A percentile compares a stretch with the other conserved stretches of the same genome.
Conservation (phyloP, 2,329 filamentous ascomycete genomes). For the Camillea tinctor region DNA sequence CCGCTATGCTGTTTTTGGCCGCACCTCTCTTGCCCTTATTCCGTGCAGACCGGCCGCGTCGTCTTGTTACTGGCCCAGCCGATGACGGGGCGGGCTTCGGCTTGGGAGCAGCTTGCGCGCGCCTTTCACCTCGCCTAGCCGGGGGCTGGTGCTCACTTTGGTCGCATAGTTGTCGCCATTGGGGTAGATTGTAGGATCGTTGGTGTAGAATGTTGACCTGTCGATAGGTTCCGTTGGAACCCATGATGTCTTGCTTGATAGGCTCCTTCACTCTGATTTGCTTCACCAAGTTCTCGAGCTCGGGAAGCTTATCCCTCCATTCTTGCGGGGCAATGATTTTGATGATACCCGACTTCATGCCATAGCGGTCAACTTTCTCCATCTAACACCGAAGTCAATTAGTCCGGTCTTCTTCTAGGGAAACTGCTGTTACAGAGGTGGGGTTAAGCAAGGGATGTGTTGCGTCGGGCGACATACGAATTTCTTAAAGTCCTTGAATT, state of each 20-base stretch:
- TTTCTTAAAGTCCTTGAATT: constrained; percentile 90
- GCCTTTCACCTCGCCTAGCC: constrained; percentile 79
- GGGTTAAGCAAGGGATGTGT: constrained; percentile 10
- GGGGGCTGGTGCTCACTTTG: constrained; percentile 96
- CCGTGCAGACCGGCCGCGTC: constrained; percentile 40
- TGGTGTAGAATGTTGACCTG: constrained; percentile 97
- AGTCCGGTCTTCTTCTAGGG: background rate
- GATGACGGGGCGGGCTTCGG: constrained; percentile 39
- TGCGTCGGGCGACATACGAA: constrained; percentile 60
- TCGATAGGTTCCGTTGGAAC: constrained; percentile 90
- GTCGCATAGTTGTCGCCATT: constrained; percentile 92
- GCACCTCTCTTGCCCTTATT: constrained; percentile 37
- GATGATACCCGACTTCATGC: constrained; percentile 96
- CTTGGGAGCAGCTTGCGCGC: constrained; percentile 58
- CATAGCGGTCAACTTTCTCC: constrained; percentile 85
- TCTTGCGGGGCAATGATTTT: constrained; percentile 92
- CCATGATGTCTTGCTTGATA: constrained; percentile 97
- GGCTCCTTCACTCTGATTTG: constrained; percentile 92
- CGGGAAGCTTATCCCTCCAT: constrained; percentile 81
- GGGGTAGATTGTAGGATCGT: constrained; percentile 91
- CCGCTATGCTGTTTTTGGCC: constrained; percentile 38
- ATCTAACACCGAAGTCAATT: constrained; percentile 45
- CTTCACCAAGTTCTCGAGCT: constrained; percentile 83
- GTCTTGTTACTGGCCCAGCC: constrained; percentile 41
- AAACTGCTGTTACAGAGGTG: constrained; percentile 24